These are phyloP conservation scores for Pulveroboletus sp. DNA, from an alignment of 768 basidiomycete genomes.

Conservation along the genomic window DNA sequence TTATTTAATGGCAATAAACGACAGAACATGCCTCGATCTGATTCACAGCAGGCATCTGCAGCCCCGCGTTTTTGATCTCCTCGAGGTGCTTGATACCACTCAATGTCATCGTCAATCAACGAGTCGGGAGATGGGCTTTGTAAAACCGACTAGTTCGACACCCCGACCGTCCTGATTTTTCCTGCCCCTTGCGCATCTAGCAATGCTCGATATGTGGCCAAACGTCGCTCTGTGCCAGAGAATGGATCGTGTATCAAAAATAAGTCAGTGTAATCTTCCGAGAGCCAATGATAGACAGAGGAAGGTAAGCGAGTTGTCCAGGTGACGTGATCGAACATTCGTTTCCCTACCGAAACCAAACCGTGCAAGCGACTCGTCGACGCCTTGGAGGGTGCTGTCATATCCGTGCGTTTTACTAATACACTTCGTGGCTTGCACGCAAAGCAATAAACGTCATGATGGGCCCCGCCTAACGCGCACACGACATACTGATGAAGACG, in stretches of 20 bases:
- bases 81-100: slow-evolving; percentile 71
- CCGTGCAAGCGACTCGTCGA: slow-evolving; percentile 56
- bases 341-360: slow-evolving; percentile 51
- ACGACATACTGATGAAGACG: slow-evolving; percentile 61
- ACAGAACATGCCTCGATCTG: slow-evolving; percentile 63
- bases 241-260: slow-evolving; percentile 75
- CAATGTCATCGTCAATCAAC: not conserved
- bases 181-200: slow-evolving; percentile 57
- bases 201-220: slow-evolving; percentile 70
- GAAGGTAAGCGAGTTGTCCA: slow-evolving; percentile 5
- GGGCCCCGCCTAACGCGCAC: not conserved
- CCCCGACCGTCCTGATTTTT: slow-evolving; percentile 69
- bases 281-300: not conserved
- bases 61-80: slow-evolving; percentile 61
- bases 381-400: slow-evolving; percentile 50
- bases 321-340: slow-evolving; percentile 1
- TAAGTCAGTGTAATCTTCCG: slow-evolving; percentile 60
- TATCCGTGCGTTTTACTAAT: slow-evolving; percentile 56
- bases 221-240: slow-evolving; percentile 56
- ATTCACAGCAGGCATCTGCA: slow-evolving; percentile 67
- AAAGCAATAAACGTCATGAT: slow-evolving; percentile 1
- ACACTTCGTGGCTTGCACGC: slow-evolving; percentile 59
- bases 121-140: not conserved
- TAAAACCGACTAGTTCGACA: slow-evolving; percentile 71
- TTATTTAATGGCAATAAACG: not conserved